Evolutionary conservation across 1,284 basidiomycete genomes (phyloP).

Genomic region (Tetrapyrgos nigripes): DNA sequence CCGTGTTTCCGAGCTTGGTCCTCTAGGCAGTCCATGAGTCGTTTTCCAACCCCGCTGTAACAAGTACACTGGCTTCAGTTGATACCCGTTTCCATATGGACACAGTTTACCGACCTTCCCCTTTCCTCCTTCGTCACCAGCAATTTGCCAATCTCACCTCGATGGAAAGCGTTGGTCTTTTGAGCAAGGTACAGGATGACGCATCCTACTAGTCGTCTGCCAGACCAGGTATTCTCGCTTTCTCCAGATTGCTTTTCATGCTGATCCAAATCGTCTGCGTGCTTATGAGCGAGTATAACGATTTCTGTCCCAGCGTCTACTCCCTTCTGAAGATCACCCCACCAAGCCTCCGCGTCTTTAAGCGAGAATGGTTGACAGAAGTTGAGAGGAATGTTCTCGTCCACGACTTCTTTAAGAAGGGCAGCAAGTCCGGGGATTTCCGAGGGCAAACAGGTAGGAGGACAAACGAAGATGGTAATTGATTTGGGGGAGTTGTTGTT

Average conservation of each 20-base stretch:
- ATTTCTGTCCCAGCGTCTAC: neutral
- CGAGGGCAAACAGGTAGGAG: neutral
- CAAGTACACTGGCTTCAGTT: neutral
- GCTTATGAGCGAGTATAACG: constrained; percentile 6
- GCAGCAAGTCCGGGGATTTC: constrained; percentile 1
- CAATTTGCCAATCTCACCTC: constrained; percentile 8
- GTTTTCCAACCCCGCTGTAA: constrained; percentile 4
- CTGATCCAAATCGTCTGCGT: neutral
- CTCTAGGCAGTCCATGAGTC: constrained; percentile 2
- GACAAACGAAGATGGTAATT: neutral
- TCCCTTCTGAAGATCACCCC: neutral
- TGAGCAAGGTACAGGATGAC: constrained; percentile 8
- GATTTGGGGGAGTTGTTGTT: too few relatives aligned
- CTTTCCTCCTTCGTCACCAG: constrained; percentile 7
- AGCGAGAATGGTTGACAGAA: constrained; percentile 7
- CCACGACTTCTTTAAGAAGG: constrained; percentile 3
- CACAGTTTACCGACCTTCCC: neutral
- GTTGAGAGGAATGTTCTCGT: constrained; percentile 9
- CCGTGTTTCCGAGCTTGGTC: constrained; percentile 3
- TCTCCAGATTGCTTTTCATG: neutral
- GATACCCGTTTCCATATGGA: too few relatives aligned
- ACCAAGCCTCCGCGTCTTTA: neutral
- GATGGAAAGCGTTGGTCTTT: constrained; percentile 6
- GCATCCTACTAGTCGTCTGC: neutral
- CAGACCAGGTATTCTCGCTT: neutral